Percentiles rank a stretch among this genome's conserved stretches.
phyloP scores from a whole-genome alignment of 108 stramenopile species.

The Craspedostauros australis region DNA sequence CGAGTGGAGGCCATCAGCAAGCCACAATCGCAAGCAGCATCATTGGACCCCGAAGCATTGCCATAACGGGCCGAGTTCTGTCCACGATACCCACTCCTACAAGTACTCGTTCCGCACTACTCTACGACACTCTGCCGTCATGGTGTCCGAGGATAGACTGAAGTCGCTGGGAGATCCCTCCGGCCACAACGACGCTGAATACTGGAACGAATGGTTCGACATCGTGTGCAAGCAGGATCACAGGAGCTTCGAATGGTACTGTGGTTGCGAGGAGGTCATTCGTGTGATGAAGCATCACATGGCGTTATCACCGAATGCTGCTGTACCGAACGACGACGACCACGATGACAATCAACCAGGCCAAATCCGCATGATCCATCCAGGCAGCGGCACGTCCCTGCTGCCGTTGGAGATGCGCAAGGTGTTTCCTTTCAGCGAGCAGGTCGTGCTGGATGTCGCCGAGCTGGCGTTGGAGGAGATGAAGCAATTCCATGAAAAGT shows the following conservation, averaged over 20 bases:
- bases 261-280: conserved; percentile 5
- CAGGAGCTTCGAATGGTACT: conserved; percentile 18
- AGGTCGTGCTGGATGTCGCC: conserved; percentile 16
- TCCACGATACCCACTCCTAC: no score
- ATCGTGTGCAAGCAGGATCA: conserved; percentile 6
- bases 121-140: background rate
- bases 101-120: no score
- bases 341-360: background rate
- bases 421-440: background rate
- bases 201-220: conserved; percentile 19
- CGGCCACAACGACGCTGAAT: conserved; percentile 8
- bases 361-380: conserved; percentile 6
- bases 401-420: conserved; percentile 1
- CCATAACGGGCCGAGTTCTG: no score
- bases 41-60: no score
- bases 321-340: background rate
- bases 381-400: conserved; percentile 16
- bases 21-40: no score
- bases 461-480: conserved; percentile 14
- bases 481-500: conserved; percentile 8
- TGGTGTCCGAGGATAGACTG: background rate
- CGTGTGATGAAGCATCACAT: conserved; percentile 4
- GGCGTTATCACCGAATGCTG: no score
- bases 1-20: no score
- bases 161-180: conserved; percentile 16